phyloP scores from a whole-genome alignment of 75 land plant species.

The Selaginella tamariscina region DNA sequence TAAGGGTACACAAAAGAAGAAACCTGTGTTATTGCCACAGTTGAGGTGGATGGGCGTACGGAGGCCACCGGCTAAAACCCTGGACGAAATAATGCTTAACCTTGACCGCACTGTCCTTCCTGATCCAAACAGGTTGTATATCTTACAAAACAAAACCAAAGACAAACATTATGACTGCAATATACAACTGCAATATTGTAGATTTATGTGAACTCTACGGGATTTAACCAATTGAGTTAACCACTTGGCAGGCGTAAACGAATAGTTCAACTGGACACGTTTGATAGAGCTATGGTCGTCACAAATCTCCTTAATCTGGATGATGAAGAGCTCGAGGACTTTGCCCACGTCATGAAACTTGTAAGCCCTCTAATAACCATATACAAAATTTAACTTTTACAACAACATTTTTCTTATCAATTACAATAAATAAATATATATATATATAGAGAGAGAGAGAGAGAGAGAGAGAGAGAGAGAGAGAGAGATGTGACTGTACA shows the following conservation, averaged over 20 bases:
- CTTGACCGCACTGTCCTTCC: not conserved
- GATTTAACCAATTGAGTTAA: not conserved
- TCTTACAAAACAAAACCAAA: too few relatives aligned
- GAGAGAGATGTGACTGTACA: too few relatives aligned
- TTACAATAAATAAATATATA: not conserved
- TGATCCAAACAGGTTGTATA: not conserved
- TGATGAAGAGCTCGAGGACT: not conserved
- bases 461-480: too few relatives aligned
- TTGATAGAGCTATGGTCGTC: not conserved
- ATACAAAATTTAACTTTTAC: not conserved
- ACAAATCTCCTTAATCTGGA: not conserved
- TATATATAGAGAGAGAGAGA: too few relatives aligned
- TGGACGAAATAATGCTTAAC: not conserved
- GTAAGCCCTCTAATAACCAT: not conserved
- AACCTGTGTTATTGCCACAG: not conserved
- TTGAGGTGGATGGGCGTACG: not conserved
- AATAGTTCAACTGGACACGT: not conserved
- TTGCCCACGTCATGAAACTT: not conserved
- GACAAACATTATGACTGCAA: too few relatives aligned
- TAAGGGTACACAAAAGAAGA: not conserved
- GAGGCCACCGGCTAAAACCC: not conserved
- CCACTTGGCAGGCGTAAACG: not conserved
- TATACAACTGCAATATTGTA: too few relatives aligned
- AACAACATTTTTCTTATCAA: not conserved
- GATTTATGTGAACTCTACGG: too few relatives aligned